A percentile compares a stretch with the other conserved stretches of the same genome.
Conservation (phyloP, 148 eudicot species). For the Arctostaphylos glauca region DNA sequence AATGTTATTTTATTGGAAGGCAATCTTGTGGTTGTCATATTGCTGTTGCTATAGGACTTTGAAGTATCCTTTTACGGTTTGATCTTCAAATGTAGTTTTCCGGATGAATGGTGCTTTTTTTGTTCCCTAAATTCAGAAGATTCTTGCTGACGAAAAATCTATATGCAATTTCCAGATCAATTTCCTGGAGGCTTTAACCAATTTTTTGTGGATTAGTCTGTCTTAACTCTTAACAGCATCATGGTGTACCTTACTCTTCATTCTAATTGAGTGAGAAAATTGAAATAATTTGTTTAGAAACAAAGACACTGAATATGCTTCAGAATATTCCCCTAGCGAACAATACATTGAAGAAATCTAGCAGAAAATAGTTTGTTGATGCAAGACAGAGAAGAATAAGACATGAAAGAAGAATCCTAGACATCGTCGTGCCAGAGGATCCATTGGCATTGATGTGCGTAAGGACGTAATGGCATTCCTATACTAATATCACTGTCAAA, state of each 20-base stretch:
- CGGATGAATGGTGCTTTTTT: background rate
- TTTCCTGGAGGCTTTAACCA: background rate
- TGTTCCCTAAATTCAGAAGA: background rate
- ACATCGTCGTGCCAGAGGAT: background rate
- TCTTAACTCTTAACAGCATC: background rate
- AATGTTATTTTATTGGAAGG: conserved; percentile 5
- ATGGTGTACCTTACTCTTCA: background rate
- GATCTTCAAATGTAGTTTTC: background rate
- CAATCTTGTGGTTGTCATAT: background rate
- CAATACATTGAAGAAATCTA: background rate
- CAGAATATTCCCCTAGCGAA: background rate
- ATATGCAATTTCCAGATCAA: background rate
- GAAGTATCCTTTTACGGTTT: background rate
- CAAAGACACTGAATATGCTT: background rate
- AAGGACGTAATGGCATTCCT: background rate
- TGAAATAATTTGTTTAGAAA: background rate
- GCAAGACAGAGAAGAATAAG: background rate
- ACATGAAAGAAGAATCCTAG: background rate
- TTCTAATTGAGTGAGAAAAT: conserved; percentile 6
- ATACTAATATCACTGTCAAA: background rate
- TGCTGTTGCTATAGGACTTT: background rate
- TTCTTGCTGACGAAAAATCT: background rate
- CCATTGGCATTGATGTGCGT: background rate
- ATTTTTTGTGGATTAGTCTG: no score
- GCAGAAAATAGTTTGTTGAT: background rate